Evolutionary conservation across 1,139 yeast genomes (phyloP).

Genomic region (Yamadazyma diospyri): DNA sequence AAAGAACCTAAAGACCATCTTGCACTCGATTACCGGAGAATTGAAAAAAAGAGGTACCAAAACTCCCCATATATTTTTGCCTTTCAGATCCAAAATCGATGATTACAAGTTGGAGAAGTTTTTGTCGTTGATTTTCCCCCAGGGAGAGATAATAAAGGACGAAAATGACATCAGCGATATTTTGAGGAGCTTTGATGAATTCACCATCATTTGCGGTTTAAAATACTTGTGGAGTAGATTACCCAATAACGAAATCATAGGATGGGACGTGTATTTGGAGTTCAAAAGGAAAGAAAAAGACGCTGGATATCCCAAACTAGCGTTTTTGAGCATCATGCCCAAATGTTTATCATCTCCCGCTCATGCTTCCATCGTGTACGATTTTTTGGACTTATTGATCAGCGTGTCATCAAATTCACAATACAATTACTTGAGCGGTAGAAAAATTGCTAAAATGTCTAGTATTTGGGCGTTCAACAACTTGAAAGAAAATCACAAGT

Average conservation of each 20-base stretch:
- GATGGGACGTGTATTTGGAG: constrained; percentile 79
- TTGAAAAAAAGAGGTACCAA: constrained; percentile 55
- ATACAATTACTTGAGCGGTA: constrained; percentile 72
- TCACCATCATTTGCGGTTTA: constrained; percentile 66
- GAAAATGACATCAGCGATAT: constrained; percentile 31
- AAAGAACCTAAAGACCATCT: constrained; percentile 58
- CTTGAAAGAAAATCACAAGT: constrained; percentile 15
- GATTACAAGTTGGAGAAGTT: constrained; percentile 55
- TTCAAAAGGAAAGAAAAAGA: constrained; percentile 65
- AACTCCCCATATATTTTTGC: constrained; percentile 62
- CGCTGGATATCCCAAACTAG: constrained; percentile 61
- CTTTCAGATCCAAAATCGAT: constrained; percentile 64
- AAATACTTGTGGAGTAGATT: constrained; percentile 86
- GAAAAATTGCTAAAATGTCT: constrained; percentile 77
- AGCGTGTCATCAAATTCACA: constrained; percentile 82
- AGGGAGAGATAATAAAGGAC: constrained; percentile 38
- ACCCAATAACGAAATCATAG: constrained; percentile 75
- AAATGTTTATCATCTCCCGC: constrained; percentile 77
- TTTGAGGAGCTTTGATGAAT: constrained; percentile 52
- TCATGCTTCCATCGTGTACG: constrained; percentile 86
- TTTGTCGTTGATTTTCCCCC: constrained; percentile 49
- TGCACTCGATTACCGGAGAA: constrained; percentile 65
- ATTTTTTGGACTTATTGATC: constrained; percentile 76
- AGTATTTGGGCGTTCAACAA: constrained; percentile 83
- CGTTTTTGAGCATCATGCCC: constrained; percentile 80